These are phyloP conservation scores for Raffaelea ambrosiae DNA, from an alignment of 2,329 filamentous ascomycete genomes.

Conservation along the genomic window DNA sequence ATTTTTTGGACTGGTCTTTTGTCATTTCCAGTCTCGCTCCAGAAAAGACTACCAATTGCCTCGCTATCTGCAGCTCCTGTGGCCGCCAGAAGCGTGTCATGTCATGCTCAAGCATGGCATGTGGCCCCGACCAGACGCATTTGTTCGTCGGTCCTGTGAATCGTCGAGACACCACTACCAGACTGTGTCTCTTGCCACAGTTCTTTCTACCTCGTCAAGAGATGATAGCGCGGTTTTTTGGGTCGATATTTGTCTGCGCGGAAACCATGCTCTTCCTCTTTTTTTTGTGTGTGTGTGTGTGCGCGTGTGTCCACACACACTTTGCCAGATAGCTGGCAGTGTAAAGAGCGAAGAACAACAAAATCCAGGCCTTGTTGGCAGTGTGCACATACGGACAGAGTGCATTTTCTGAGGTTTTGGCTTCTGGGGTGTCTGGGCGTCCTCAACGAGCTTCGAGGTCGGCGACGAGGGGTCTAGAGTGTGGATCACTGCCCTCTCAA, in stretches of 20 bases:
- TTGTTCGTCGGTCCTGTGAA: slow-evolving; percentile 37
- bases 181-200: background rate
- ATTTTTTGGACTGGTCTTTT: slow-evolving; percentile 9
- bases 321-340: slow-evolving; percentile 29
- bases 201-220: slow-evolving; percentile 39
- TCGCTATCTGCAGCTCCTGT: background rate
- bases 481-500: no score
- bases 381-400: slow-evolving; percentile 74
- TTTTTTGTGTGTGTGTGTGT: no score
- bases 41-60: slow-evolving; percentile 11
- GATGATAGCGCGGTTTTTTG: slow-evolving; percentile 77
- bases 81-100: background rate
- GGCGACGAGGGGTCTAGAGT: no score
- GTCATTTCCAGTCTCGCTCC: slow-evolving; percentile 13
- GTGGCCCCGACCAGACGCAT: slow-evolving; percentile 50
- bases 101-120: slow-evolving; percentile 11
- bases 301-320: slow-evolving; percentile 46
- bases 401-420: no score
- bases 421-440: no score
- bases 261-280: slow-evolving; percentile 20
- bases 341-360: slow-evolving; percentile 80
- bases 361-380: slow-evolving; percentile 90
- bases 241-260: slow-evolving; percentile 85
- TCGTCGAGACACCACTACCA: slow-evolving; percentile 38
- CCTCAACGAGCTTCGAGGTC: no score